Percentiles rank a stretch among this genome's conserved stretches.
phyloP scores from a whole-genome alignment of 2,329 filamentous ascomycete species.

The Colletotrichum falcatum region DNA sequence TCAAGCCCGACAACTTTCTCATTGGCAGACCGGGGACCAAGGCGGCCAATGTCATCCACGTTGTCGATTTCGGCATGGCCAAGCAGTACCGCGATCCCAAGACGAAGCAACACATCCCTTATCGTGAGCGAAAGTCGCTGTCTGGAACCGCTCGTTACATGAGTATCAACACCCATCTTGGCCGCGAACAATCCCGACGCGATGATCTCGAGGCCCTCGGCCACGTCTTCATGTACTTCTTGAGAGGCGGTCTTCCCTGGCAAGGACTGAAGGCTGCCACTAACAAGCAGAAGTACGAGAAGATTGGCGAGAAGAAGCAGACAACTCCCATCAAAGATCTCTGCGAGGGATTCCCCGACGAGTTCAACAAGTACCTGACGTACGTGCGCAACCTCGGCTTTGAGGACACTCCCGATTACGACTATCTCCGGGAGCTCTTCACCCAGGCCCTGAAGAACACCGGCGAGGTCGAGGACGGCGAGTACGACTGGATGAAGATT shows the following conservation, averaged over 20 bases:
- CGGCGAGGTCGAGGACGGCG: conserved; percentile 94
- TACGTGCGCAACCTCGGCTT: conserved; percentile 98
- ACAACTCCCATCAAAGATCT: conserved; percentile 97
- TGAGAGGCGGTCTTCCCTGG: conserved; percentile 78
- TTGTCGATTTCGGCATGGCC: conserved; percentile 99
- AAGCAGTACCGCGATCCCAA: conserved; percentile 99
- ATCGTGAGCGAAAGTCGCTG: conserved; percentile 94
- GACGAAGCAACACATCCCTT: conserved; percentile 98
- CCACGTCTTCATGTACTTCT: conserved; percentile 81
- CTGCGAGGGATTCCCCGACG: conserved; percentile 94
- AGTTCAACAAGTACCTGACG: conserved; percentile 97
- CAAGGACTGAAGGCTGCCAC: conserved; percentile 80
- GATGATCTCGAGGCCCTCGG: conserved; percentile 93
- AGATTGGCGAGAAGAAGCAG: conserved; percentile 99
- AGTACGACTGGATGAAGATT: conserved; percentile 99
- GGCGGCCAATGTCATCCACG: conserved; percentile 96
- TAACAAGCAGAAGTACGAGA: conserved; percentile 98
- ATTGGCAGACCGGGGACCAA: conserved; percentile 94
- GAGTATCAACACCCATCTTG: conserved; percentile 99
- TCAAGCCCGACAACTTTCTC: conserved; percentile 99
- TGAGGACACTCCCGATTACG: conserved; percentile 98
- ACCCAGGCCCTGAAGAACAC: conserved; percentile 95
- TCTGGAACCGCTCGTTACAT: conserved; percentile 98
- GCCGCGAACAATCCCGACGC: conserved; percentile 93
- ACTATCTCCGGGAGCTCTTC: conserved; percentile 96